Percentiles rank a stretch among this genome's conserved stretches.
These are phyloP conservation scores for Bremia lactucae DNA, from an alignment of 352 stramenopile species.

Conservation along the genomic window DNA sequence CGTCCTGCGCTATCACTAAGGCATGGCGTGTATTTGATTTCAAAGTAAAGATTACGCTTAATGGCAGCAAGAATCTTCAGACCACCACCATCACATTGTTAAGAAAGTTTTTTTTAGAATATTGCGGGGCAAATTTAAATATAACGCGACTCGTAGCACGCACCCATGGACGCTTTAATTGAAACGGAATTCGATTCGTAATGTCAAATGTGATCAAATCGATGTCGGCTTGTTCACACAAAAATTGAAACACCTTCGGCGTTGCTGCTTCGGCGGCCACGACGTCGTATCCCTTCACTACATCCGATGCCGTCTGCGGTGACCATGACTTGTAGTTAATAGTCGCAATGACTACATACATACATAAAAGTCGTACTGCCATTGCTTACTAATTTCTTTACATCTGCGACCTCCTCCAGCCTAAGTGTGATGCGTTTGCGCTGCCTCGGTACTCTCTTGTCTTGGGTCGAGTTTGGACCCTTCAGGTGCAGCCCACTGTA, in stretches of 20 bases:
- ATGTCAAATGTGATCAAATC: constrained; percentile 80
- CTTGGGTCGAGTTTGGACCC: constrained; percentile 1
- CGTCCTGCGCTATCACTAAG: constrained; percentile 64
- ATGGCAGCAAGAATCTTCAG: constrained; percentile 54
- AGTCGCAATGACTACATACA: background rate
- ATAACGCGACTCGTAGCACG: constrained; percentile 5
- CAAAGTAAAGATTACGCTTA: constrained; percentile 63
- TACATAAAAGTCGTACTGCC: background rate
- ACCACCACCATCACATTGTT: background rate
- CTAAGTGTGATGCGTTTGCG: constrained; percentile 69
- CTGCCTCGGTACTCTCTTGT: constrained; percentile 35
- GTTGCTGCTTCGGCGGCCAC: constrained; percentile 58
- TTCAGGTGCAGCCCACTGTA: constrained; percentile 36
- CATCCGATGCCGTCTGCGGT: constrained; percentile 35
- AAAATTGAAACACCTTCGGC: constrained; percentile 70
- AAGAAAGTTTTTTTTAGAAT: too few relatives aligned
- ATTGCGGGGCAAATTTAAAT: background rate
- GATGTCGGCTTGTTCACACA: constrained; percentile 69
- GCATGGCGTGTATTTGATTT: constrained; percentile 71
- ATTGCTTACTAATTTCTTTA: constrained; percentile 42
- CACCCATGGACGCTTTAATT: constrained; percentile 68
- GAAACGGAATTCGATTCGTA: constrained; percentile 67
- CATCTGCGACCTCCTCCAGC: constrained; percentile 55
- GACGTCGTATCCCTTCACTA: constrained; percentile 64
- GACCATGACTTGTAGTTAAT: background rate